Evolutionary conservation across 148 eudicot genomes (phyloP).

Genomic region (Rhododendron kiyosumense): DNA sequence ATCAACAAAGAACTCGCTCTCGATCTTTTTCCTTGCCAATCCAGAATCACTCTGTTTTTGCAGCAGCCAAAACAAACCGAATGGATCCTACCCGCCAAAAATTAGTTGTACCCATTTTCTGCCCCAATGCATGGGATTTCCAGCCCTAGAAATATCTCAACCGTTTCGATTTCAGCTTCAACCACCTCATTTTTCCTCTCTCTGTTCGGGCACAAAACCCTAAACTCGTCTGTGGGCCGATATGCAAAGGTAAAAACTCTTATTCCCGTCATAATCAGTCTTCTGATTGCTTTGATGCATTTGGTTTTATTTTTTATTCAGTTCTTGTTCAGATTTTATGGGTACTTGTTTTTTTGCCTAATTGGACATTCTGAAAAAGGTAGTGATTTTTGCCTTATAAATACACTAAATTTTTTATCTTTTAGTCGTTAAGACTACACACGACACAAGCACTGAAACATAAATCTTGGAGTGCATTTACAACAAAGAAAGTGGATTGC

Average conservation of each 20-base stretch:
- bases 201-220: constrained; percentile 3
- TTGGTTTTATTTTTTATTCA: neutral
- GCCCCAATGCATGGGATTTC: constrained; percentile 11
- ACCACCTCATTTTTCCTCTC: neutral
- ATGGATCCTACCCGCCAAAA: constrained; percentile 6
- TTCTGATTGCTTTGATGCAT: neutral
- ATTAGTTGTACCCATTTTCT: neutral
- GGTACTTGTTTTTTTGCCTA: neutral
- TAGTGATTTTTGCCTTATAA: neutral
- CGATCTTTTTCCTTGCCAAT: neutral
- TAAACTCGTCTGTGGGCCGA: constrained; percentile 3
- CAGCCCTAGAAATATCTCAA: neutral
- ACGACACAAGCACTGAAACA: neutral
- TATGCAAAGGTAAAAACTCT: constrained; percentile 15
- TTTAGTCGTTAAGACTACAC: too few species aligned
- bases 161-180: constrained; percentile 12
- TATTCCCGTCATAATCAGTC: neutral
- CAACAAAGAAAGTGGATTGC: neutral
- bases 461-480: too few species aligned
- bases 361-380: neutral
- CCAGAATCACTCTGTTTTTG: neutral
- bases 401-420: neutral
- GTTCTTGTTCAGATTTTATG: neutral
- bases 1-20: neutral
- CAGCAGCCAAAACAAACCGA: neutral